A percentile compares a stretch with the other conserved stretches of the same genome.
Conservation (phyloP, 2,329 filamentous ascomycete species). For the Cladosporium austrohemisphaericum region DNA sequence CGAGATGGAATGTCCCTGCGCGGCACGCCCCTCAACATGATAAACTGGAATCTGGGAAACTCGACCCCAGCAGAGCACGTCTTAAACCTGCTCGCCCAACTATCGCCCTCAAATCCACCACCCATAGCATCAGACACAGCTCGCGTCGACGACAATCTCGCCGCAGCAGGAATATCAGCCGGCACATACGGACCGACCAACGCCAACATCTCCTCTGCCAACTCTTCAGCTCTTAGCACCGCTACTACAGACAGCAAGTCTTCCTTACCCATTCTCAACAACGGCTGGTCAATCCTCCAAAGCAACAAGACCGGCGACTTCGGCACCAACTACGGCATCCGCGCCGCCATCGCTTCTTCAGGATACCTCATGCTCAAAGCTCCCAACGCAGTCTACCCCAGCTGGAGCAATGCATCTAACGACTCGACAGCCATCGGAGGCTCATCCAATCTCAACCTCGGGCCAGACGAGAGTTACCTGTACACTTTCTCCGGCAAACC, state of each 20-base stretch:
- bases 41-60: conserved; percentile 2
- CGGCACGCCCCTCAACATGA: background rate
- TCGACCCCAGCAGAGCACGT: conserved; percentile 16
- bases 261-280: conserved; percentile 12
- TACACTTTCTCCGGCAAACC: conserved; percentile 23
- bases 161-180: conserved; percentile 14
- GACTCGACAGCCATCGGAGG: background rate
- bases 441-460: conserved; percentile 5
- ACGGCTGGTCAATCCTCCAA: conserved; percentile 17
- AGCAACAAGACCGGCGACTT: conserved; percentile 16
- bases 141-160: conserved; percentile 9
- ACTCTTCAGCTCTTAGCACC: conserved; percentile 8
- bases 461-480: conserved; percentile 17
- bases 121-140: background rate
- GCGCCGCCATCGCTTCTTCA: conserved; percentile 13
- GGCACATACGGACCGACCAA: conserved; percentile 6
- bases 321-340: conserved; percentile 17
- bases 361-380: conserved; percentile 19
- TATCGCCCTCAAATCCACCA: background rate
- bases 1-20: background rate
- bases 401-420: conserved; percentile 14
- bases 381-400: conserved; percentile 19
- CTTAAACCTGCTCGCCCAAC: conserved; percentile 13
- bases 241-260: background rate
- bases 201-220: conserved; percentile 15